Evolutionary conservation across 345 rosid genomes (phyloP).

Genomic region (Euphorbia pulcherrima): DNA sequence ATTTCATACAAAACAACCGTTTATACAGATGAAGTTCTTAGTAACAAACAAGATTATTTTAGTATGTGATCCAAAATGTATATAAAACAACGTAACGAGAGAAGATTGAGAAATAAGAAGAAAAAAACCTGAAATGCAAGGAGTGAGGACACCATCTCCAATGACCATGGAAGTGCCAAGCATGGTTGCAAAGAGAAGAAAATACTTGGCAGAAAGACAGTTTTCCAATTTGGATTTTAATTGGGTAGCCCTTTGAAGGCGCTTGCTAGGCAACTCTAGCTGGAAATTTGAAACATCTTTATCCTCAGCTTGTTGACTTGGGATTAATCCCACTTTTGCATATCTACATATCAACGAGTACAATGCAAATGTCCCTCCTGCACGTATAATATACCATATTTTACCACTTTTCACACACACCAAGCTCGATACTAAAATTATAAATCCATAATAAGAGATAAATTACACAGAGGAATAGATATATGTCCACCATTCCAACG

Average conservation of each 20-base stretch:
- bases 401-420: too few species aligned
- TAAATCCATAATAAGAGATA: too few species aligned
- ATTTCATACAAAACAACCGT: too few species aligned
- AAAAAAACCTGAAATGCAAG: constrained; percentile 42
- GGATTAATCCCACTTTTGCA: constrained; percentile 42
- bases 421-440: too few species aligned
- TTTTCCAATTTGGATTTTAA: constrained; percentile 27
- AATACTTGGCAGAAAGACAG: constrained; percentile 21
- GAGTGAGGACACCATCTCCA: constrained; percentile 56
- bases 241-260: constrained; percentile 4
- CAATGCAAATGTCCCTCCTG: constrained; percentile 65
- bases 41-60: too few species aligned
- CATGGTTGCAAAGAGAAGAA: constrained; percentile 34
- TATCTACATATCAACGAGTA: constrained; percentile 52
- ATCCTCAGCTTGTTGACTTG: constrained; percentile 47
- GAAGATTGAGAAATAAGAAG: too few species aligned
- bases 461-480: too few species aligned
- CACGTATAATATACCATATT: too few species aligned
- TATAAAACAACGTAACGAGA: too few species aligned
- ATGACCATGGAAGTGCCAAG: constrained; percentile 56
- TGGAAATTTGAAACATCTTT: constrained; percentile 40
- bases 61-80: too few species aligned
- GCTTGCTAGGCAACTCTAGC: constrained; percentile 26
- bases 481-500: too few species aligned
- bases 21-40: too few species aligned